Evolutionary conservation across 768 basidiomycete genomes (phyloP), one percentile per base, ranked within the genome.

Genomic region (Tricholoma sp.): DNA sequence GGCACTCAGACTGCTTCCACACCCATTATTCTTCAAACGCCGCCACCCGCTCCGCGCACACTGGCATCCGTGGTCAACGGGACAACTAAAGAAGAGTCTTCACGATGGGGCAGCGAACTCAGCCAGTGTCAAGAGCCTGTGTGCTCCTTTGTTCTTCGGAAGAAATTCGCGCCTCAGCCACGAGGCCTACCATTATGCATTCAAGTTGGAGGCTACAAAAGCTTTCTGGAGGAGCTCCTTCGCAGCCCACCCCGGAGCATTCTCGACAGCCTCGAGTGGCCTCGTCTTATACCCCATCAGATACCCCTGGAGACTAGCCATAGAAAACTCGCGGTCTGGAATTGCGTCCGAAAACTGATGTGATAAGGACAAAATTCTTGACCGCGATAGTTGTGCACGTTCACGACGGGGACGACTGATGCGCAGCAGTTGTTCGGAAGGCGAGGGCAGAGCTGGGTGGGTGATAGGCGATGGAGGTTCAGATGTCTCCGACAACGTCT

Each of bases 231-330:
- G 52, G 4, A 37, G 61, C 57, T 81, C 77, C 61, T 74, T 74
- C 53, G 76, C 74, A 11, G 84, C 74, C 81, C 84, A 87, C 6
- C 57, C 68, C 8, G 61, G 65, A 3, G 74, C 66, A 1, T 74
- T 72, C 24, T 68, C 67, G 10, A 83, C 76, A 4, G 87, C 88
- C 9, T 75, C 77, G 56, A 72, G 65, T 0, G 88, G 86, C 7
- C 77, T 68, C 5, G 71, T 73, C 68, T 89, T 88, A 72, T 85
- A 80, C n/a, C 71, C 69, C 84, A 91, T 86, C 58, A 91, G 66
- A 65, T 82, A 88, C 5, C 85, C 78, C 61, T 78, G 79, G 50
- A 80, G 68, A 47, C 66, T 65, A 24, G 76, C 80, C 76, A 78
- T 79, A 20, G 75, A 81, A 36, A 77, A 69, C 62, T 76, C 71